These are phyloP conservation scores for Olyra latifolia DNA, from an alignment of 176 grass and related monocot species.

Conservation along the genomic window DNA sequence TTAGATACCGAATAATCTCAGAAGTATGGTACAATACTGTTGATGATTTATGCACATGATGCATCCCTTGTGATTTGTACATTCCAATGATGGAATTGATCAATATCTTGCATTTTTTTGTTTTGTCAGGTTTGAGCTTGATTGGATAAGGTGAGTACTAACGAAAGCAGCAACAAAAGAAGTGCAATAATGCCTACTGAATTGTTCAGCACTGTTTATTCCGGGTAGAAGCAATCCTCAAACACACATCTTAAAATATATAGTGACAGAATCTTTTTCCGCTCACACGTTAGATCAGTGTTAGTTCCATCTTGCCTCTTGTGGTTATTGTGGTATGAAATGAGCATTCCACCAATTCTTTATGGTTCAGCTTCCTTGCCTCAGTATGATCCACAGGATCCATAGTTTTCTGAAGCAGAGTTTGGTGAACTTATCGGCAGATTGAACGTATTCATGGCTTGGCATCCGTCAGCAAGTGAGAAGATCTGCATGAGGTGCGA, in stretches of 20 bases:
- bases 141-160: not conserved
- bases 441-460: not conserved
- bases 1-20: not conserved
- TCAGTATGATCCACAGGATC: not conserved
- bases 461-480: not conserved
- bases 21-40: not conserved
- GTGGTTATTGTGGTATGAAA: conserved; percentile 12
- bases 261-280: conserved; percentile 27
- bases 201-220: not conserved
- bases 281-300: not conserved
- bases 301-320: conserved; percentile 2
- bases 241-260: conserved; percentile 8
- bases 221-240: not conserved
- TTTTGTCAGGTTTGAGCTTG: not conserved
- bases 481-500: not conserved
- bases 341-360: conserved; percentile 6
- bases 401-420: not conserved
- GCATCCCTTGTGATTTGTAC: not conserved
- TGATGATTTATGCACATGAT: not conserved
- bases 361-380: not conserved
- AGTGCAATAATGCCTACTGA: not conserved
- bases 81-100: not conserved
- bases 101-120: not conserved
- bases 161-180: not conserved
- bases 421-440: not conserved